Evolutionary conservation across 1,284 basidiomycete species (phyloP).

Genomic region (Apiotrichum siamense): DNA sequence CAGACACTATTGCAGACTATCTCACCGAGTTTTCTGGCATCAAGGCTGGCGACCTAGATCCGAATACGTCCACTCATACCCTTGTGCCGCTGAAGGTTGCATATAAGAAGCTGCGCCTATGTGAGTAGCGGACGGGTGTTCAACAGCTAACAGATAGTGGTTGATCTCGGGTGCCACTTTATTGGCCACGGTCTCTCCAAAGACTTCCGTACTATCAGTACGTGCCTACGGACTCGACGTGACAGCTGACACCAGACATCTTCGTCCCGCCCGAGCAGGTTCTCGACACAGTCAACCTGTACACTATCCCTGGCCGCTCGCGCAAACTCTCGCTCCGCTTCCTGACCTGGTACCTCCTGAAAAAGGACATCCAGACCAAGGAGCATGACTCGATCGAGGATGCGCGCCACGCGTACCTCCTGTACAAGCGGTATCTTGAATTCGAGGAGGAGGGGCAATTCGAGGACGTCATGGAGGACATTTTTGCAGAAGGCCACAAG

Average conservation of each 20-base stretch:
- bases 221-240: too few relatives aligned
- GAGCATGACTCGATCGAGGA: slow-evolving; percentile 97
- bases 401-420: slow-evolving; percentile 74
- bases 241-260: slow-evolving; percentile 66
- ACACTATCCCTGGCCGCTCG: slow-evolving; percentile 73
- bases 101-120: slow-evolving; percentile 92
- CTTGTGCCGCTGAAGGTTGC: slow-evolving; percentile 91
- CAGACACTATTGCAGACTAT: slow-evolving; percentile 91
- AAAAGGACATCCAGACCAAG: slow-evolving; percentile 85
- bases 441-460: slow-evolving; percentile 72
- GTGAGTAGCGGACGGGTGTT: slow-evolving; percentile 18
- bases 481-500: slow-evolving; percentile 53
- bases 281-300: slow-evolving; percentile 93
- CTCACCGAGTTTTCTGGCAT: slow-evolving; percentile 96
- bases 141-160: slow-evolving; percentile 50
- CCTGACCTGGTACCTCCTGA: slow-evolving; percentile 85
- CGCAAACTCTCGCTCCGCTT: slow-evolving; percentile 89
- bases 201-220: slow-evolving; percentile 97
- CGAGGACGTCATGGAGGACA: slow-evolving; percentile 77
- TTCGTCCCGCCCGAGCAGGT: slow-evolving; percentile 93
- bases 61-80: slow-evolving; percentile 72
- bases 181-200: slow-evolving; percentile 99
- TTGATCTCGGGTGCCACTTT: slow-evolving; percentile 93
- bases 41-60: slow-evolving; percentile 86
- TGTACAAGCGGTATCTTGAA: slow-evolving; percentile 77